phyloP scores from a whole-genome alignment of 2,329 filamentous ascomycete genomes.

The Massarina eburnea region DNA sequence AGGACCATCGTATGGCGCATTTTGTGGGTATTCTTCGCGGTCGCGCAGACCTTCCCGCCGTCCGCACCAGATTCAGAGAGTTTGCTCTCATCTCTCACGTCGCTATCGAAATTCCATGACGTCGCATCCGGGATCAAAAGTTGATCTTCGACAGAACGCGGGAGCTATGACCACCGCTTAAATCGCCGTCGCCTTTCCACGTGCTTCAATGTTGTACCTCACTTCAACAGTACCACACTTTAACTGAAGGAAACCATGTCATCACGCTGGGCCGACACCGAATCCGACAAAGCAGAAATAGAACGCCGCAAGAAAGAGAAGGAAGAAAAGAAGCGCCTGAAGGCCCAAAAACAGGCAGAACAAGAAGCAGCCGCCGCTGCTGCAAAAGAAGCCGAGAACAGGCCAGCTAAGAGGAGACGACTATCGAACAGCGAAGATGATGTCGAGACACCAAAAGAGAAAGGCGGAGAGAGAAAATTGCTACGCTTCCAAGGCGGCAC shows the following conservation, averaged over 20 bases:
- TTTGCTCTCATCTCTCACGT: slow-evolving; percentile 32
- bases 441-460: slow-evolving; percentile 16
- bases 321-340: slow-evolving; percentile 83
- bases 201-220: slow-evolving; percentile 10
- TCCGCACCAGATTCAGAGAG: slow-evolving; percentile 28
- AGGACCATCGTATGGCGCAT: slow-evolving; percentile 43
- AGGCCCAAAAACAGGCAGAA: slow-evolving; percentile 76
- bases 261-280: slow-evolving; percentile 87
- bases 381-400: slow-evolving; percentile 26
- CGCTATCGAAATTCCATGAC: slow-evolving; percentile 36
- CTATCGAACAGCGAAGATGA: slow-evolving; percentile 53
- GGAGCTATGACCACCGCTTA: slow-evolving; percentile 37
- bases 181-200: slow-evolving; percentile 9
- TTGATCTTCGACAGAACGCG: slow-evolving; percentile 30
- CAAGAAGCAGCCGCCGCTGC: slow-evolving; percentile 54
- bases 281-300: slow-evolving; percentile 75
- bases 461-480: slow-evolving; percentile 56
- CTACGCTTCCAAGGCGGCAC: slow-evolving; percentile 69
- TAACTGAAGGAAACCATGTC: slow-evolving; percentile 45
- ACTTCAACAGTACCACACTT: not conserved
- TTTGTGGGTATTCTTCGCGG: slow-evolving; percentile 8
- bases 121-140: slow-evolving; percentile 28
- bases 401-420: slow-evolving; percentile 63
- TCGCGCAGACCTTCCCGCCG: slow-evolving; percentile 20
- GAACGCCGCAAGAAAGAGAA: slow-evolving; percentile 77